Base-by-base conservation (phyloP, 2,329 filamentous ascomycete genomes). In the Trichoderma harzianum region DNA sequence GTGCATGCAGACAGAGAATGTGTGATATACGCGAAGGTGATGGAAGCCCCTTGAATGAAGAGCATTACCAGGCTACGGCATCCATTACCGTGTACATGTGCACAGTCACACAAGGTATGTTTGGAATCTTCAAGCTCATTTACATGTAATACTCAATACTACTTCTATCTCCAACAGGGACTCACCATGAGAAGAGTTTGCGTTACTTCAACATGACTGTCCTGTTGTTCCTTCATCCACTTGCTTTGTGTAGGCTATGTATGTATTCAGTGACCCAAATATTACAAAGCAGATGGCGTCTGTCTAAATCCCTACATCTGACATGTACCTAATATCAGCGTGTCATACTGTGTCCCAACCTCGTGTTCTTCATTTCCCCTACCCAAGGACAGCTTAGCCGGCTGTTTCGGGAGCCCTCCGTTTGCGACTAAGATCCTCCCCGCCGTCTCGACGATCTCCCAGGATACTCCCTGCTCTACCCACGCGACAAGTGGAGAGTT, bases 401-500 rank as follows among this genome's bases (percentile, higher is more conserved):
- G 32, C 34, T 60, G 26, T 39, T 68, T 72, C 64, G 63, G 47
- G 64, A 68, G 70, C 64, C 24, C 53, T 71, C 47, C 55, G 70
- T 57, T 64, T 67, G 64, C 70, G 43, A 64, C 28, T 66, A 60
- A 53, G 58, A 72, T 72, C 60, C 53, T 69, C 67, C 68, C 69
- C 67, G 26, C 68, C 69, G 43, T 55, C 53, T 63, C 26, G 69
- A 60, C 58, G 72, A 71, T 73, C 72, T 58, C 36, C 72, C 63
- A 43, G 72, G 72, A 60, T 73, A 21, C 57, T 51, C 68, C 72
- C 69, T 73, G 72, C 51, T 69, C 58, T 34, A 67, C 64, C 72
- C 72, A 73, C 72, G 69, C 72, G 72, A 68, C n/a, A 39, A 58
- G 72, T 73, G 72, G 72, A 73, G 72, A 39, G 66, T 43, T 34